Conservation (phyloP, 2,329 filamentous ascomycete species). For the Stachybotrys chartarum region DNA sequence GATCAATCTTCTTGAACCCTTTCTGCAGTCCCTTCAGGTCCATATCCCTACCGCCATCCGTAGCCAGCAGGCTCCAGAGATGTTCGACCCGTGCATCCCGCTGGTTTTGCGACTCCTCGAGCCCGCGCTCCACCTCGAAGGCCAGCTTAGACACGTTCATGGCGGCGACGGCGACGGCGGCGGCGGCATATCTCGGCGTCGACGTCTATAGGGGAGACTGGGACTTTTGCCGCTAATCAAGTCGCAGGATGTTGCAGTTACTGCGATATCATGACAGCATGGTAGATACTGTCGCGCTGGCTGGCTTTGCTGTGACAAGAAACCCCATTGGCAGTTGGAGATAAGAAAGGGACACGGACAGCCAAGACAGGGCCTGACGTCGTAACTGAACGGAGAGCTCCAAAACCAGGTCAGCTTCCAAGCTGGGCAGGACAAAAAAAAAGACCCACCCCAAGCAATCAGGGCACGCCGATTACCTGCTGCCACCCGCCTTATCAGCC, state of each 20-base stretch:
- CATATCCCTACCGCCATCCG: constrained; percentile 64
- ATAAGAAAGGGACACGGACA: not conserved
- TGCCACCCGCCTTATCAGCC: not conserved
- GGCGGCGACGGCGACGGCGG: constrained; percentile 22
- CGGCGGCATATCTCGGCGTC: constrained; percentile 25
- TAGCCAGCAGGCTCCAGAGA: constrained; percentile 79
- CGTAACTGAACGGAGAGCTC: not conserved
- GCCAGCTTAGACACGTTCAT: constrained; percentile 41
- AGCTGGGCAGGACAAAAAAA: not conserved
- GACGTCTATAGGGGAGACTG: constrained; percentile 2
- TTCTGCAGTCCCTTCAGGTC: constrained; percentile 79
- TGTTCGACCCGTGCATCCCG: constrained; percentile 75
- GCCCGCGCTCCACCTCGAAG: constrained; percentile 51
- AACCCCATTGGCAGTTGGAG: not conserved
- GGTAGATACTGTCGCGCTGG: not conserved
- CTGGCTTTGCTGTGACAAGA: not conserved
- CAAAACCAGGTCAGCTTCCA: not conserved
- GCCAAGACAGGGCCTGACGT: not conserved
- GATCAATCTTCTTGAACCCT: constrained; percentile 82
- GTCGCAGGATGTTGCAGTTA: constrained; percentile 2
- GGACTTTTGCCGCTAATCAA: not conserved
- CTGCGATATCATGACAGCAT: not conserved
- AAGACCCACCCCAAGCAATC: not conserved
- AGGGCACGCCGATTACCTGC: not conserved
- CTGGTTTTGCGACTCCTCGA: constrained; percentile 69